Base-by-base conservation (phyloP, 257 asterid genomes). In the Cordia subcordata region DNA sequence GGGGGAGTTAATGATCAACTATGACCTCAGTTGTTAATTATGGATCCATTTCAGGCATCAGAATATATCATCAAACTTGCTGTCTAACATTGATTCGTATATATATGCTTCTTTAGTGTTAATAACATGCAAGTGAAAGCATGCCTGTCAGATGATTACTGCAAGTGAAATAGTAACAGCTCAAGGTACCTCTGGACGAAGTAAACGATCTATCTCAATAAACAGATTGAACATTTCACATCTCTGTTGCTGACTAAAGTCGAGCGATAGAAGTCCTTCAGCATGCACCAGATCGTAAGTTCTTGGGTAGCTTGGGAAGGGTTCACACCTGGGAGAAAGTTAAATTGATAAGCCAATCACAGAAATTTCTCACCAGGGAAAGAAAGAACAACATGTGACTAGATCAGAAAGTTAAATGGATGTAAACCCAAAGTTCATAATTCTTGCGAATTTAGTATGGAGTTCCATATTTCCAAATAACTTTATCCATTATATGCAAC, bases 221-320 rank as follows among this genome's bases (percentile, higher is more conserved):
- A 94, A 81, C 59, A 90, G 63, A 76, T 90, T 93, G 13, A 81
- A 70, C 87, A 82, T 75, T 56, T 68, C 89, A 73, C 99, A 94
- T 69, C 90, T 77, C 67, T 81, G 90, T 57, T 83, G 73, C 83
- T 85, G 92, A 44, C 77, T 72, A 63, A 82, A 87, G 72, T 87
- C 93, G 74, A 87, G 94, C 57, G 95, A 80, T 71, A 94, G 80
- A 63, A 94, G 85, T 58, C 99, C 95, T 62, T 83, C 80, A 6
- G 93, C 95, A 65, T 94, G 99, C 67, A 94, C 93, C 68, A 94
- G 80, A 79, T 90, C 99, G 55, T 94, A 94, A 19, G 97, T 94
- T 81, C 99, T 85, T 27, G 99, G 95, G 66, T 94, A 90, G 11
- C 97, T 80, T 53, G 97, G 99, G 73, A 94, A 90, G 57, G 96